These are phyloP conservation scores for Euphrasia confusa DNA, from an alignment of 257 asterid species.

Conservation along the genomic window DNA sequence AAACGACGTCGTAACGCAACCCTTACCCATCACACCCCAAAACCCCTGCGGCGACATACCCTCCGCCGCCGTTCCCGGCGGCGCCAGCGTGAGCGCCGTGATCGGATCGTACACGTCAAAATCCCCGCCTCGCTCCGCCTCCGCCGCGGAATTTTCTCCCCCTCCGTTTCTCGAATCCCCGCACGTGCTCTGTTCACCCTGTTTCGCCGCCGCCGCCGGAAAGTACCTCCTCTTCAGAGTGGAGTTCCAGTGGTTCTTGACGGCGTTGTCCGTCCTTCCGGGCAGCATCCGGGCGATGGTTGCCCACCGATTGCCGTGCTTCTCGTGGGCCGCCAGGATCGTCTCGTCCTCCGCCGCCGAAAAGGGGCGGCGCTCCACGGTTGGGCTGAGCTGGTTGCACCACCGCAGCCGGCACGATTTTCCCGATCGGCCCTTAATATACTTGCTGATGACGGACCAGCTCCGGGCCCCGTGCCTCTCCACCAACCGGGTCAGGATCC, in stretches of 20 bases:
- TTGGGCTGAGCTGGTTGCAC: conserved; percentile 87
- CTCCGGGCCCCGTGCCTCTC: conserved; percentile 72
- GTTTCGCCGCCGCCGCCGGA: not conserved
- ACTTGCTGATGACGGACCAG: conserved; percentile 75
- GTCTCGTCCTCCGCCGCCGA: conserved; percentile 66
- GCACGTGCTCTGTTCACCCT: not conserved
- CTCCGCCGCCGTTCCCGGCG: conserved; percentile 52
- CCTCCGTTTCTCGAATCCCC: not conserved
- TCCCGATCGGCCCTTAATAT: conserved; percentile 77
- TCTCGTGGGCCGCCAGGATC: conserved; percentile 62
- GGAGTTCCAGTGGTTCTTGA: conserved; percentile 81
- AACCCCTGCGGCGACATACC: conserved; percentile 34
- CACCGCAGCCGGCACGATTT: conserved; percentile 79
- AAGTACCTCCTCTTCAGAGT: conserved; percentile 33
- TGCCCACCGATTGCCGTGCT: conserved; percentile 81
- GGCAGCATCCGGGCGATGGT: conserved; percentile 80
- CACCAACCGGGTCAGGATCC: conserved; percentile 63
- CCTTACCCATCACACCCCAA: conserved; percentile 73
- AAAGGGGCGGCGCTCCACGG: conserved; percentile 79
- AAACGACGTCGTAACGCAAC: conserved; percentile 55
- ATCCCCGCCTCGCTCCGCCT: not conserved
- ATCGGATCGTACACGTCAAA: conserved; percentile 52
- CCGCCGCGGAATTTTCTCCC: conserved; percentile 17
- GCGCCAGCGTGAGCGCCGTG: conserved; percentile 68
- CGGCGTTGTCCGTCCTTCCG: conserved; percentile 86